Percentiles rank a stretch among this genome's conserved stretches.
These are phyloP conservation scores for Venturia nashicola DNA, from an alignment of 2,329 filamentous ascomycete genomes.

Conservation along the genomic window DNA sequence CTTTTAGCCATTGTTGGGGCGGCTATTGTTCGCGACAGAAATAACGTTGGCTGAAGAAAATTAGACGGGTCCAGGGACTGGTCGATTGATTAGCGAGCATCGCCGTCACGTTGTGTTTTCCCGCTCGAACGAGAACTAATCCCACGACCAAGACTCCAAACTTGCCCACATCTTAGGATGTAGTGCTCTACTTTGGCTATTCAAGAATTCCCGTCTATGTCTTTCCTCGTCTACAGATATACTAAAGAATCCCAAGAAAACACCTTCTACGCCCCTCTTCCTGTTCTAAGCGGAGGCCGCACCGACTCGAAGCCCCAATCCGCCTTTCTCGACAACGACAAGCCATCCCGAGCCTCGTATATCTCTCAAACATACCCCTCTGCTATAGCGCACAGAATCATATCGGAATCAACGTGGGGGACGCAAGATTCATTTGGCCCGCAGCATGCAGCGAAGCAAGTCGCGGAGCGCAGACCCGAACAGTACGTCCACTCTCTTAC, in stretches of 20 bases:
- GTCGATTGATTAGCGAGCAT: not conserved
- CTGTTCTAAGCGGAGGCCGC: not conserved
- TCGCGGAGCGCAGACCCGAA: conserved; percentile 2
- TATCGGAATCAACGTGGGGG: not conserved
- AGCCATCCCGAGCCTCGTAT: not conserved
- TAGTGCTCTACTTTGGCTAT: not conserved
- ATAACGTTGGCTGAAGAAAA: not conserved
- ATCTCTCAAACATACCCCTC: not conserved
- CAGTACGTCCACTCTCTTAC: not conserved
- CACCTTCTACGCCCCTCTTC: not conserved
- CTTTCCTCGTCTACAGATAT: not conserved
- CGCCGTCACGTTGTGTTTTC: not conserved
- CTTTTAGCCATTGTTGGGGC: conserved; percentile 19
- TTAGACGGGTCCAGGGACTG: not conserved
- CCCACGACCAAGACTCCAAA: conserved; percentile 1
- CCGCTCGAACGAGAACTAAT: not conserved
- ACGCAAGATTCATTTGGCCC: not conserved
- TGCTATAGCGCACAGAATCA: not conserved
- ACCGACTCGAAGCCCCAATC: not conserved
- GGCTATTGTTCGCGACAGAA: not conserved
- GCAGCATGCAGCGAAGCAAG: conserved; percentile 6
- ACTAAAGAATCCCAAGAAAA: not conserved
- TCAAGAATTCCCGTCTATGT: not conserved
- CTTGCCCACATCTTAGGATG: not conserved
- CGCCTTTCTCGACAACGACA: not conserved